Evolutionary conservation across 495 filamentous ascomycete genomes (phyloP), one percentile per base, ranked within the genome.

Genomic region (Hyphodiscus hymeniophilus): DNA sequence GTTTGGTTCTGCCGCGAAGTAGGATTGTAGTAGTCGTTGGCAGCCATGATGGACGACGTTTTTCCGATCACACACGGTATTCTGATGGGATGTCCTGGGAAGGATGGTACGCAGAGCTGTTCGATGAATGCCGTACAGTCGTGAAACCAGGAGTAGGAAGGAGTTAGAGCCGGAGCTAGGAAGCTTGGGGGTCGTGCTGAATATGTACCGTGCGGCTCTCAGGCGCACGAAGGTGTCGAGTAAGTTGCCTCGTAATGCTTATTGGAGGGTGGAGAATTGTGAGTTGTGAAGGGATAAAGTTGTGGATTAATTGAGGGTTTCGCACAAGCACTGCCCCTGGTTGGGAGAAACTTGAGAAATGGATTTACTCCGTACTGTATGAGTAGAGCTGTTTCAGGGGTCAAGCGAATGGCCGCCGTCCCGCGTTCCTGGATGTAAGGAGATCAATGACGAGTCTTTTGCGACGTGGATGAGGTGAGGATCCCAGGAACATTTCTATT

Each of bases 11-110:
- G 63, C 18, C 61, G 63, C 54, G 76, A 68, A 48, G 68, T 69
- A 42, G 67, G 60, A 60, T 76, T 75, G 69, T 89, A 89, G 65
- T 89, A 89, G 48, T 88, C 82, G 71, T 89, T 85, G 51, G 86
- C 75, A 43, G 88, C 84, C 88, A 94, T 95, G 30, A 22, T 48
- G 44, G 18, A 33, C 20, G 31, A 45, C 17, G 17, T 18, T 21
- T 31, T 2, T n/a, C 20, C 5, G 30, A 2, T 30, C 28, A 44
- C 24, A 31, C 28, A 13, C 17, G n/a, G 18, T 44, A 28, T 16
- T 13, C 18, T 33, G 42, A 18, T n/a, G 26, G 26, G 26, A 10
- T 28, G 4, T 28, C 26, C 26, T 28, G 26, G 26, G 26, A 10
- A 28, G 26, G 10, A 28, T 28, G 26, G 5, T 4, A 28, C 10